These are phyloP conservation scores for Annulohypoxylon moriforme DNA, from an alignment of 495 filamentous ascomycete genomes.

Conservation along the genomic window DNA sequence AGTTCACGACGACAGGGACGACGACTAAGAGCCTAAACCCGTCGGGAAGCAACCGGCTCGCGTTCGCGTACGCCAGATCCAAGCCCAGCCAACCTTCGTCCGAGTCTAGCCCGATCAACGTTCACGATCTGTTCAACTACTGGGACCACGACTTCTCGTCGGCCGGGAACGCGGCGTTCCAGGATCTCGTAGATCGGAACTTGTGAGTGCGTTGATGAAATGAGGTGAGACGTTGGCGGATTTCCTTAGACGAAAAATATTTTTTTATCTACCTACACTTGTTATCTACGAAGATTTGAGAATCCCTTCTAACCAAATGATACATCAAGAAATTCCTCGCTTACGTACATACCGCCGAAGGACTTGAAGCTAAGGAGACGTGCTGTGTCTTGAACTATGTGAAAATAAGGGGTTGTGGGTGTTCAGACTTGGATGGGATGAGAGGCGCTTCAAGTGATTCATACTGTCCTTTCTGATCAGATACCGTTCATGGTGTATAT, in stretches of 20 bases:
- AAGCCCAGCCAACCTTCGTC: conserved; percentile 49
- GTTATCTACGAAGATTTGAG: neutral
- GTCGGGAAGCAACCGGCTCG: conserved; percentile 54
- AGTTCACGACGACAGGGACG: conserved; percentile 45
- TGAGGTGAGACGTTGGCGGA: conserved; percentile 11
- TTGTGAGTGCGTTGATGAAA: conserved; percentile 32
- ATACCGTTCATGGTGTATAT: conserved; percentile 30
- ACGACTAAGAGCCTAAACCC: conserved; percentile 50
- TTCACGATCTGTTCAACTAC: conserved; percentile 57
- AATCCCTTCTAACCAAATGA: conserved; percentile 25
- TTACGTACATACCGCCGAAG: conserved; percentile 7
- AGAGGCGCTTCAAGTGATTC: conserved; percentile 22
- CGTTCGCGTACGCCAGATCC: conserved; percentile 55
- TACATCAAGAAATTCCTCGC: conserved; percentile 30
- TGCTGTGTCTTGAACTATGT: neutral
- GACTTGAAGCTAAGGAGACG: conserved; percentile 1
- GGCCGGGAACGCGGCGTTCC: conserved; percentile 54
- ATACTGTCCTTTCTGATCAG: conserved; percentile 26
- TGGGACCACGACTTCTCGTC: conserved; percentile 57
- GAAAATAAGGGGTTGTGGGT: neutral
- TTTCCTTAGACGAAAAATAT: neutral
- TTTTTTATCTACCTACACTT: no score
- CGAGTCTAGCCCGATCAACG: conserved; percentile 47
- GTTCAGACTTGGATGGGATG: neutral
- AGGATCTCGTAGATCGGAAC: conserved; percentile 48